These are phyloP conservation scores for Rhodotorula sp. DNA, from an alignment of 1,284 basidiomycete species.

Conservation along the genomic window DNA sequence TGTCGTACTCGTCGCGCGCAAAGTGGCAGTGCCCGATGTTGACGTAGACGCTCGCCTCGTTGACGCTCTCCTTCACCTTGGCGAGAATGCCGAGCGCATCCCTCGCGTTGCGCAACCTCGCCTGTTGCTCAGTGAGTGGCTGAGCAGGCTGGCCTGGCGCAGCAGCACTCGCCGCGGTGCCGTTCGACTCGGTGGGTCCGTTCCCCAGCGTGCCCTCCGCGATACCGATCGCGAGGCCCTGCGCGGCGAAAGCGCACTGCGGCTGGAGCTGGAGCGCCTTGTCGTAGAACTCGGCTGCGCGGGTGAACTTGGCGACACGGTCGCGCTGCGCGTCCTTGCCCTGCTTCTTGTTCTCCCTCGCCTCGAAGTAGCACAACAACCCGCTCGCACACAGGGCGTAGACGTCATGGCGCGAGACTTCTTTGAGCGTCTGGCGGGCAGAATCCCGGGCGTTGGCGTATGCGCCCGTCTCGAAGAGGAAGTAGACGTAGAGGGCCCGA, in stretches of 20 bases:
- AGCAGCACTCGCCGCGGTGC: conserved; percentile 34
- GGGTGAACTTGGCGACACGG: conserved; percentile 63
- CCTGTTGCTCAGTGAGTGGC: conserved; percentile 60
- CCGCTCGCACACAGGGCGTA: conserved; percentile 86
- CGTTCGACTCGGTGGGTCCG: conserved; percentile 47
- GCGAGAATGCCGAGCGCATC: conserved; percentile 83
- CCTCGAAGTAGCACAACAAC: conserved; percentile 77
- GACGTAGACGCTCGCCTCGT: conserved; percentile 75
- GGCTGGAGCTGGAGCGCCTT: conserved; percentile 80
- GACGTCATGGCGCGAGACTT: conserved; percentile 72
- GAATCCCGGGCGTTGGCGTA: conserved; percentile 77
- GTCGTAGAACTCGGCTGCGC: conserved; percentile 84
- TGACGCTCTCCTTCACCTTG: conserved; percentile 79
- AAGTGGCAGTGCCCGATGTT: conserved; percentile 96
- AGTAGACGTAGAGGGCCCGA: conserved; percentile 73
- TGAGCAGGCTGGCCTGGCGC: conserved; percentile 49
- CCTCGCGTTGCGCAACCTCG: conserved; percentile 64
- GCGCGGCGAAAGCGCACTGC: conserved; percentile 81
- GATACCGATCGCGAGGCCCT: conserved; percentile 84
- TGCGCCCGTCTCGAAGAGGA: conserved; percentile 73
- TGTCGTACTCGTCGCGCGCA: conserved; percentile 82
- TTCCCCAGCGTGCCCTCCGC: conserved; percentile 81
- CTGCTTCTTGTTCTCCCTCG: conserved; percentile 65
- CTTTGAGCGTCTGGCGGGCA: conserved; percentile 76
- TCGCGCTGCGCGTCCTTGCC: conserved; percentile 64